Conservation (phyloP, 208 protist species). For the Leptomonas pyrrhocoris region DNA sequence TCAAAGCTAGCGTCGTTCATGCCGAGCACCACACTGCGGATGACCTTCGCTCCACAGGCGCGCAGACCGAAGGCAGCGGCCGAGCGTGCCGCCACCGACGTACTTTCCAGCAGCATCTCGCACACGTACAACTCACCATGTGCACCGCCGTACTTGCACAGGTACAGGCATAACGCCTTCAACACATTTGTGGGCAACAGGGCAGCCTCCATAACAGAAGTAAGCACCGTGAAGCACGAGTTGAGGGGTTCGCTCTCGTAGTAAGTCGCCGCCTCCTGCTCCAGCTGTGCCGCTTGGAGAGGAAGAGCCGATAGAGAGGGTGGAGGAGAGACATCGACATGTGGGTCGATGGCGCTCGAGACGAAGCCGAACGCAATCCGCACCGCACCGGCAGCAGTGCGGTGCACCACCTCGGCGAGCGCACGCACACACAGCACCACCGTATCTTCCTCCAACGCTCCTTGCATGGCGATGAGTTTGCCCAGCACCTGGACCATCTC, state of each 20-base stretch:
- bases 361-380: not conserved
- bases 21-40: conserved; percentile 60
- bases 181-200: conserved; percentile 52
- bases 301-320: not conserved
- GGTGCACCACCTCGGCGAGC: conserved; percentile 39
- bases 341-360: not conserved
- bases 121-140: conserved; percentile 69
- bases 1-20: conserved; percentile 60
- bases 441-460: conserved; percentile 50
- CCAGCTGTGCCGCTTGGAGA: not conserved
- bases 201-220: conserved; percentile 46
- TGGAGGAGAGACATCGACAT: not conserved
- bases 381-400: not conserved
- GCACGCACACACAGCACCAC: conserved; percentile 56
- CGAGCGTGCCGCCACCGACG: conserved; percentile 31
- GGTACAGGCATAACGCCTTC: conserved; percentile 56
- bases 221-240: conserved; percentile 56
- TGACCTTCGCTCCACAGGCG: conserved; percentile 56
- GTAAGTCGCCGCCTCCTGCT: conserved; percentile 49
- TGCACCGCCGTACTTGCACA: conserved; percentile 65
- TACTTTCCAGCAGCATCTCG: conserved; percentile 52
- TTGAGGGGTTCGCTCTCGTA: conserved; percentile 42
- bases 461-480: conserved; percentile 32
- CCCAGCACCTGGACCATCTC: conserved; percentile 48
- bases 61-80: conserved; percentile 70